Conservation (phyloP, 106 monocot species). For the Allium cepa region DNA sequence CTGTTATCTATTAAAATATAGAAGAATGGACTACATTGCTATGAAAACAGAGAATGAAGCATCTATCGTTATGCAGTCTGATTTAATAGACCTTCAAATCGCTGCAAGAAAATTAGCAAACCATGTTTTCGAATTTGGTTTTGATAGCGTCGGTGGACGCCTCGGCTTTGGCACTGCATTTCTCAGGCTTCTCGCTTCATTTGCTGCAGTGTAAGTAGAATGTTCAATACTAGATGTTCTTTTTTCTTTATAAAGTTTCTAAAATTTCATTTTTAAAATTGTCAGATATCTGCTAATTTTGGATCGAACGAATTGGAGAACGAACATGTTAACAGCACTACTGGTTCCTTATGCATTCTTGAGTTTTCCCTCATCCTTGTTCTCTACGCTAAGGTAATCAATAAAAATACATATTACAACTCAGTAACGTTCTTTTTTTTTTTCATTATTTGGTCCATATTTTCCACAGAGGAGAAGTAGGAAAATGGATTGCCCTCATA, state of each 20-base stretch:
- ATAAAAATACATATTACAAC: neutral
- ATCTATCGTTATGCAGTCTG: no score
- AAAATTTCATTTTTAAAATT: no score
- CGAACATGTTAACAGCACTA: constrained; percentile 84
- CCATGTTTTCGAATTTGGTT: constrained; percentile 16
- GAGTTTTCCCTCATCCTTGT: constrained; percentile 58
- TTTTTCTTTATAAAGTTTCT: no score
- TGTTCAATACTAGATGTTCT: no score
- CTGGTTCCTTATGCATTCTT: constrained; percentile 87
- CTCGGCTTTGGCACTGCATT: constrained; percentile 39
- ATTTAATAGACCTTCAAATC: no score
- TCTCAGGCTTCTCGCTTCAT: constrained; percentile 34
- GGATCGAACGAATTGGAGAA: constrained; percentile 91
- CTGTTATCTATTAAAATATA: no score
- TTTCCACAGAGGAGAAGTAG: constrained; percentile 64
- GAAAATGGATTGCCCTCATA: constrained; percentile 86
- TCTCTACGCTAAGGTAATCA: constrained; percentile 43
- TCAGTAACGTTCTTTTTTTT: neutral
- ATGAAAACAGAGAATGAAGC: no score
- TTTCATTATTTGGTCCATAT: neutral
- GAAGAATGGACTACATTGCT: no score
- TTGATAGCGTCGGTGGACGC: constrained; percentile 10
- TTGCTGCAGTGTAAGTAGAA: constrained; percentile 42
- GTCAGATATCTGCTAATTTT: constrained; percentile 74
- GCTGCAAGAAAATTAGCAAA: constrained; percentile 42